Percentiles rank a stretch among this genome's conserved stretches.
These are phyloP conservation scores for Phoenix dactylifera DNA, from an alignment of 176 grass and related monocot species.

Conservation along the genomic window DNA sequence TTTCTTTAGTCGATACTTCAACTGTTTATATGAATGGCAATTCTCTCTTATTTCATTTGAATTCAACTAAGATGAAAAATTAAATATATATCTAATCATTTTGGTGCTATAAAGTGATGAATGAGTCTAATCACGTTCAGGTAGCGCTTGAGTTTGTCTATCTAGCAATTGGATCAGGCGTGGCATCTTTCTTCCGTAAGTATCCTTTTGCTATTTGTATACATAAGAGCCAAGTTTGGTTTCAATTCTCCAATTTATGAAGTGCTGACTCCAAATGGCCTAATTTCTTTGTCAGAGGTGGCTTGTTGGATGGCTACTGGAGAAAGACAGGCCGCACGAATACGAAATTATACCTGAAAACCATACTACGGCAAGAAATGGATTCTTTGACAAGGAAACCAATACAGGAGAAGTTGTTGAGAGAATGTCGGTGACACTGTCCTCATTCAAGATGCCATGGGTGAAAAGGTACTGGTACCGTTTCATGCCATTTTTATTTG, in stretches of 20 bases:
- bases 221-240: too few relatives aligned
- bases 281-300: not conserved
- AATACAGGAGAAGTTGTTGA: slow-evolving; percentile 43
- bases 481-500: not conserved
- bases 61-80: too few relatives aligned
- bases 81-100: too few relatives aligned
- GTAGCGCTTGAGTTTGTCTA: too few relatives aligned
- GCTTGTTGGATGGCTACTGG: slow-evolving; percentile 2
- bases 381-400: slow-evolving; percentile 8
- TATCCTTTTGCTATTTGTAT: too few relatives aligned
- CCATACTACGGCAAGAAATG: slow-evolving; percentile 91
- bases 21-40: too few relatives aligned
- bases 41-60: too few relatives aligned
- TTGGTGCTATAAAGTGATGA: too few relatives aligned
- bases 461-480: slow-evolving; percentile 61
- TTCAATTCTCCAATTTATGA: not conserved
- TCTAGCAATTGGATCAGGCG: too few relatives aligned
- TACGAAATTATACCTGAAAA: slow-evolving; percentile 40
- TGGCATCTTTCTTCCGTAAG: too few relatives aligned
- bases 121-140: too few relatives aligned
- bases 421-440: slow-evolving; percentile 95
- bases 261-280: not conserved
- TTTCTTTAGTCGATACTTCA: too few relatives aligned
- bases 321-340: not conserved
- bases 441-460: slow-evolving; percentile 98